Evolutionary conservation across 2,329 filamentous ascomycete species (phyloP).

Genomic region (Lecanosticta acicola): DNA sequence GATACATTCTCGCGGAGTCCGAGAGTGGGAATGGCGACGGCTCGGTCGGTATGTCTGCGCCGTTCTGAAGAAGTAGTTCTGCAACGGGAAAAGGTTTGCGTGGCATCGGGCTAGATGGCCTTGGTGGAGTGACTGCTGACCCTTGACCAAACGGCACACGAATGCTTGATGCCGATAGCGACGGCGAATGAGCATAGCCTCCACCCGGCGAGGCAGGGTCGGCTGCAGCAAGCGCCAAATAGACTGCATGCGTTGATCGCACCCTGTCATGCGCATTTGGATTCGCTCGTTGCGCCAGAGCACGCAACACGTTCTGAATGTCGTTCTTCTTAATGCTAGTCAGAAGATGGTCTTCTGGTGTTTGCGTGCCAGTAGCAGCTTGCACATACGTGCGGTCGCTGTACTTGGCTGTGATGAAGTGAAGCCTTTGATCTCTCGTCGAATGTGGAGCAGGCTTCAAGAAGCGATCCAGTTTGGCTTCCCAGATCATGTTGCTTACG

Average conservation of each 20-base stretch:
- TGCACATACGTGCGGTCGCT: conserved; percentile 77
- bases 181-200: conserved; percentile 34
- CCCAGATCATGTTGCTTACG: conserved; percentile 95
- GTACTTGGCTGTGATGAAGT: conserved; percentile 94
- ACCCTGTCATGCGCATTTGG: conserved; percentile 83
- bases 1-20: conserved; percentile 70
- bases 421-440: conserved; percentile 82
- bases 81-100: conserved; percentile 72
- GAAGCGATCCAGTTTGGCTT: conserved; percentile 69
- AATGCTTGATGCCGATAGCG: conserved; percentile 36
- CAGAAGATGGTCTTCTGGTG: conserved; percentile 79
- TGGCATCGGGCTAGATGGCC: conserved; percentile 27
- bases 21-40: conserved; percentile 80
- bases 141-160: conserved; percentile 22
- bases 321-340: conserved; percentile 96
- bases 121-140: conserved; percentile 28
- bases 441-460: conserved; percentile 71
- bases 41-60: conserved; percentile 72
- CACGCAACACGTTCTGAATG: conserved; percentile 87
- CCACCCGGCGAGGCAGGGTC: conserved; percentile 71
- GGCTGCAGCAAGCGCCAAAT: conserved; percentile 83
- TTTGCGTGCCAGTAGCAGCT: conserved; percentile 58
- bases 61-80: conserved; percentile 88
- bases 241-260: conserved; percentile 80
- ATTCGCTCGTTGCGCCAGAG: conserved; percentile 77